phyloP scores from a whole-genome alignment of 495 filamentous ascomycete genomes.

The Hypoxylon intermedium region DNA sequence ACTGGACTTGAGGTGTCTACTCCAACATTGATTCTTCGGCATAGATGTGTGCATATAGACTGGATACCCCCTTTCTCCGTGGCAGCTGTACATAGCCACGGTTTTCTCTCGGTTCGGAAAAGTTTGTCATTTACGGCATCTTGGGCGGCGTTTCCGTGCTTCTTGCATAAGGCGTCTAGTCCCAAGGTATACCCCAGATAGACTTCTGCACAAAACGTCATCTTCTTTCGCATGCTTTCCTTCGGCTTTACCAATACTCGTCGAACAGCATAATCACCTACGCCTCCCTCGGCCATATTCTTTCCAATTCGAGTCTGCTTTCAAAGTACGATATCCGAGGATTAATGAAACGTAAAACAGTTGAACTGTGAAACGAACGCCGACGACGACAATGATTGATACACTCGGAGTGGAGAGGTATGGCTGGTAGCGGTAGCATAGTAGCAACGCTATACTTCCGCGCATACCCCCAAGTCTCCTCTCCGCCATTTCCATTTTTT shows the following conservation, averaged over 20 bases:
- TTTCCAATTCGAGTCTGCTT: not conserved
- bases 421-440: not conserved
- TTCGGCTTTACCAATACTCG: not conserved
- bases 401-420: not conserved
- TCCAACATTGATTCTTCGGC: constrained; percentile 33
- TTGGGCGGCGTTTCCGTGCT: constrained; percentile 37
- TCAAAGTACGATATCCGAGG: not conserved
- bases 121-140: constrained; percentile 42
- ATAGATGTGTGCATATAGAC: constrained; percentile 46
- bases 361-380: not conserved
- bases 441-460: not conserved
- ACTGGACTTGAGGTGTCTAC: constrained; percentile 2
- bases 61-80: constrained; percentile 40
- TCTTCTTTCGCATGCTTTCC: constrained; percentile 17
- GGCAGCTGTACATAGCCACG: constrained; percentile 37
- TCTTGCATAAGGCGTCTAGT: constrained; percentile 39
- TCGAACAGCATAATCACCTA: not conserved
- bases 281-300: not conserved
- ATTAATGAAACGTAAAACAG: not conserved
- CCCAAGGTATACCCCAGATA: constrained; percentile 39
- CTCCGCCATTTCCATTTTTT: not conserved
- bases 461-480: not conserved
- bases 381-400: constrained; percentile 14
- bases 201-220: constrained; percentile 29
- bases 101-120: constrained; percentile 39